These are phyloP conservation scores for Penicillium digitatum DNA, from an alignment of 2,329 filamentous ascomycete genomes.

Conservation along the genomic window DNA sequence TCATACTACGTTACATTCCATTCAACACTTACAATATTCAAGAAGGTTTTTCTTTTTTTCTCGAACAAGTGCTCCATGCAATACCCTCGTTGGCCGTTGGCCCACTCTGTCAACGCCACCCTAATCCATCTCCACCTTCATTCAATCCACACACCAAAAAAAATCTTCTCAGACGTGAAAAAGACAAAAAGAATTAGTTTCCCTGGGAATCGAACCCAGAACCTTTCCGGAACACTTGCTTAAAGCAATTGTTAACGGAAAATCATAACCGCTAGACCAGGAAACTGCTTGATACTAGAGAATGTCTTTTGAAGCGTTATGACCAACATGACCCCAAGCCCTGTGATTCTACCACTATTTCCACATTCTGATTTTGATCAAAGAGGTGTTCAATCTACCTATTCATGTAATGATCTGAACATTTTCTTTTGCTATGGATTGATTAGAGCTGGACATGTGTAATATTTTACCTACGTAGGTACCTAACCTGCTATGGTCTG, in stretches of 20 bases:
- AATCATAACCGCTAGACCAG: conserved; percentile 15
- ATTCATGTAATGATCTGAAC: neutral
- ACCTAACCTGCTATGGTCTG: neutral
- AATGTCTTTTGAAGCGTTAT: neutral
- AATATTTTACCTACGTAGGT: neutral
- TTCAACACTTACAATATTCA: neutral
- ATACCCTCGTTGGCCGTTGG: neutral
- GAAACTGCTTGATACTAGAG: conserved; percentile 1
- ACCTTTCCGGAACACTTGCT: conserved; percentile 11
- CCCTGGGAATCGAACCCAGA: conserved; percentile 14
- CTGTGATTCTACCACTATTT: neutral
- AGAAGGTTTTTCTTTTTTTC: neutral
- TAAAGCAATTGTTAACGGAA: conserved; percentile 10
- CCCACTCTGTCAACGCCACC: neutral
- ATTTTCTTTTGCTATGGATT: neutral
- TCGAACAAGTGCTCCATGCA: neutral
- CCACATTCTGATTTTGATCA: neutral
- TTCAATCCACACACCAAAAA: neutral
- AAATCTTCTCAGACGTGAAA: neutral
- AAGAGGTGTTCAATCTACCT: neutral
- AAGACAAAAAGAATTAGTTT: conserved; percentile 4
- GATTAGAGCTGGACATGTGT: neutral
- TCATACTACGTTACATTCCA: neutral
- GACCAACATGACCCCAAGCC: too few relatives aligned
- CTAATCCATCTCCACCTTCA: neutral